Base-by-base conservation (phyloP, 441 rosid genomes). In the Adansonia grandidieri region DNA sequence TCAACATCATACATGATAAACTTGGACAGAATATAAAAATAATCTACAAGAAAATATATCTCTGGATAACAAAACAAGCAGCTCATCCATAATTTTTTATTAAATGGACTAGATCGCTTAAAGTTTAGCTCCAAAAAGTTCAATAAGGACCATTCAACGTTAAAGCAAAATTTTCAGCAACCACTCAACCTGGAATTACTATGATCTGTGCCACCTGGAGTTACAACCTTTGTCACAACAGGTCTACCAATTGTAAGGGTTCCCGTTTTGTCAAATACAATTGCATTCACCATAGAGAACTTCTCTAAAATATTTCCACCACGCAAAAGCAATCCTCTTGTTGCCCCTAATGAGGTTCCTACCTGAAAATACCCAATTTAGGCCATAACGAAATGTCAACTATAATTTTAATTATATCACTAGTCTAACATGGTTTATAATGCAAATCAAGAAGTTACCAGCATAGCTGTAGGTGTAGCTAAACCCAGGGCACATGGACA, bases 401-500 rank as follows among this genome's bases (percentile, higher is more conserved):
- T 32, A 15, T 24, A 63, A 48, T 14, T 63, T 24, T 32, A 17
- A 72, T 9, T 37, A 40, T 32, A 37, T 54, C 50, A 56, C 64
- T 54, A n/a, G 8, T 72, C 75, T 37, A 54, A 72, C 45, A 54
- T 54, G 50, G 75, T 72, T 48, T 37, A 56, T 24, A 64, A 68
- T 76, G 62, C 1, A 19, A 64, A 78, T 74, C 79, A 77, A 83
- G 80, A 74, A 45, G 40, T 75, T 88, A 93, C 96, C 90, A 96
- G 90, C 88, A 96, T 95, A 73, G 98, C 99, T 51, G 98, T 96
- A 71, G 98, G 99, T 48, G 99, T 94, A 79, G 99, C 98, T 85
- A 96, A 86, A 82, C 99, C 99, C 78, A 96, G 97, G 80, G 99
- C 98, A 85, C 99, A 92, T 56, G 99, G 99, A 90, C 99, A 96